Evolutionary conservation across 805 yeast species (phyloP), one percentile per base, ranked within the genome.

Genomic region (Yamadazyma ubonensis): DNA sequence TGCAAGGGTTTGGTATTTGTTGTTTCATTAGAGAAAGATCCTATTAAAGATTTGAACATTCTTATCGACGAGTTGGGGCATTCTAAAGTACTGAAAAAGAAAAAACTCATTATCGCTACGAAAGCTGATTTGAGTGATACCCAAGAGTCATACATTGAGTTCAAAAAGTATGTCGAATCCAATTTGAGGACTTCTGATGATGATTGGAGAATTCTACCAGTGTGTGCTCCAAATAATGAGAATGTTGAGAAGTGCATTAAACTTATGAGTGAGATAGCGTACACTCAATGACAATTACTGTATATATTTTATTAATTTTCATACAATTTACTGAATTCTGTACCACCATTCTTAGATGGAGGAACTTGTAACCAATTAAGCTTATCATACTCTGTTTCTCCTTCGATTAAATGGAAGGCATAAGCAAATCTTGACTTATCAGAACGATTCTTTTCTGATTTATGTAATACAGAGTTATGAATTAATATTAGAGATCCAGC

Each of bases 1-100:
- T 85, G 96, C 4, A 83, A 84, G 11, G 96, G 96, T 0, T 63
- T 93, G 40, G 95, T 85, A 3, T 88, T 91, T 65, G 96, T 93
- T 4, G 65, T 91, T 2, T 83, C 87, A 5, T 67, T 93, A 15
- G 96, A 86, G 18, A 57, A 61, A 11, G 70, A 83, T 41, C 96
- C 96, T 1, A 66, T 79, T 1, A 64, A 58, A 0, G 96, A 89
- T 50, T 61, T 93, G 30, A 51, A 78, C 11, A 59, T 78, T 0
- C 65, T 91, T 39, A 58, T 86, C 0, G 65, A 65, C 1, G 99
- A 93, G 55, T 72, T 93, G 48, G 96, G 95, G 0, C 58, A 70
- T 1, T 65, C 73, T 32, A 71, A 91, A 37, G 61, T 86, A 57
- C 50, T 59, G n/a, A 64, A 62, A 25, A 89, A 89, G 53, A 74